Base-by-base conservation (phyloP, 768 basidiomycete species). In the Rhodotorula paludigena region DNA sequence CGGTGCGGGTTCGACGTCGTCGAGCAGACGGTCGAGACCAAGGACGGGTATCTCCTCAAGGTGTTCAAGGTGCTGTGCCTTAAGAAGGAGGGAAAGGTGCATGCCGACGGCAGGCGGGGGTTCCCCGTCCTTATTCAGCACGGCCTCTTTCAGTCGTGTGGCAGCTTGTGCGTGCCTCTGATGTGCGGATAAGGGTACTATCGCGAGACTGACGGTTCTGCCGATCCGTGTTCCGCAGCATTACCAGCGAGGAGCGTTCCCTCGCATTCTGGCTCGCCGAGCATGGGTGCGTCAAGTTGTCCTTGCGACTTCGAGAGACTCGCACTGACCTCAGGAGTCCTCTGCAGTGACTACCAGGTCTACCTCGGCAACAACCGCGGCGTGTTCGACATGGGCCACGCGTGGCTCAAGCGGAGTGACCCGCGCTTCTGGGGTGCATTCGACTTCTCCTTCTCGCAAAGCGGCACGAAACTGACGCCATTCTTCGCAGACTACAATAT, bases 211-310 rank as follows among this genome's bases (percentile, higher is more conserved):
- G 16, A 25, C 53, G 33, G 16, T 7, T 0, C 41, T 6, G 3
- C 28, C 8, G 32, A 42, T 39, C 18, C 9, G 0, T 42, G 18
- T 23, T 33, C 41, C 32, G 5, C 61, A 68, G 67, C 76, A 78
- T 83, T 65, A 83, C 82, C 2, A 80, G 80, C 11, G 82, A 83
- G 73, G 82, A 83, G 52, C 76, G 82, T 21, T 80, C 79, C 32
- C 73, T 83, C 47, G 82, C 82, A 2, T 82, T 83, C 75, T 83
- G 82, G 82, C 76, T 83, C 14, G 80, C 82, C 23, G 79, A 80
- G 61, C 80, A 82, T 48, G 81, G 75, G 74, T 73, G 23, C 52
- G 64, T 39, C 6, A 5, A 2, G 39, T 25, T 9, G 25, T 21
- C 28, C 5, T 9, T 28, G 33, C 5, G 18, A 33, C 38, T 33